Evolutionary conservation across 371 early-diverging fungal genomes (phyloP), one percentile per base, ranked within the genome.

Genomic region (Globomyces sp.): DNA sequence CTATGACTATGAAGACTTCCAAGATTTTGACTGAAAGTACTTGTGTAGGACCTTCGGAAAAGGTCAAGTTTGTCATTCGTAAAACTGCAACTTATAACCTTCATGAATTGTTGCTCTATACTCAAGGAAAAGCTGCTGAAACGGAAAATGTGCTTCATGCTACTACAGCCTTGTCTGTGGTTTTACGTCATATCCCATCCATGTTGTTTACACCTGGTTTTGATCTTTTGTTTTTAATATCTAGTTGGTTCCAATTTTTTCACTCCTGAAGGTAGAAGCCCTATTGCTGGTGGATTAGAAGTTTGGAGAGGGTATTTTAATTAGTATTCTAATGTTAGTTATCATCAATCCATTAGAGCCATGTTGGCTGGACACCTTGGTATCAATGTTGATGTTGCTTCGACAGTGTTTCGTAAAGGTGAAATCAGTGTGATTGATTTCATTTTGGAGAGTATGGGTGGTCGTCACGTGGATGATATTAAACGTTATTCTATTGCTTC

Each of bases 321-420:
- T 3, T 34, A 11, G 39, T 6, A 47, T 37, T 49, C 49, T 13
- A 11, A 24, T 24, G 24, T 5, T 60, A 47, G 46, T 11, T 71
- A 69, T 64, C 90, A 88, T 64, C 90, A 90, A 66, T 90, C 90
- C 34, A 84, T 89, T 39, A 83, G 88, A 24, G 85, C 90, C n/a
- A 81, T 71, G 58, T 51, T 65, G 63, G 71, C 71, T 8, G 87
- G 87, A 77, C 81, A 75, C 65, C 74, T 88, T 46, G 79, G 82
- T 65, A 74, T 92, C 50, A 92, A 94, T 68, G 66, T 92, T 55
- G 92, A 92, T 73, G 83, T 90, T 0, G 84, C 87, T 9, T 85
- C 90, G 1, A 88, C 90, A 0, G 86, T 86, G 2, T 92, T 90
- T 76, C 87, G 83, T 55, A 78, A 86, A 59, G 71, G 84, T 4